phyloP scores from a whole-genome alignment of 2,329 filamentous ascomycete species.

The Chlorencoelia australis region DNA sequence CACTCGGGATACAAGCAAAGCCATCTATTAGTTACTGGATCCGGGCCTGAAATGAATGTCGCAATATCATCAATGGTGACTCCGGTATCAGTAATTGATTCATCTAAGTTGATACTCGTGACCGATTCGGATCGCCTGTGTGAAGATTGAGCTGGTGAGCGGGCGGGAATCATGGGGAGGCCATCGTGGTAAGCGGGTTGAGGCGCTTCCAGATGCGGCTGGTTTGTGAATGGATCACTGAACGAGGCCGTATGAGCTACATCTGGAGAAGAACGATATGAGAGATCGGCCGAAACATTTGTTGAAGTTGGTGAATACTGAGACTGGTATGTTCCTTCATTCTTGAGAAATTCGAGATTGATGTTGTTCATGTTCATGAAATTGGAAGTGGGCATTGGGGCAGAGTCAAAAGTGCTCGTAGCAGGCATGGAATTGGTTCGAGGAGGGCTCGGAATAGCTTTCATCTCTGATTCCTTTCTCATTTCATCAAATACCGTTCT shows the following conservation, averaged over 20 bases:
- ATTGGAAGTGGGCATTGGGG: conserved; percentile 45
- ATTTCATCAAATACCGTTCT: conserved; percentile 49
- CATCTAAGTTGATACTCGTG: conserved; percentile 51
- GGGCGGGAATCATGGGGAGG: conserved; percentile 10
- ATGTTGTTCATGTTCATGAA: conserved; percentile 43
- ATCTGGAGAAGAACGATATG: conserved; percentile 42
- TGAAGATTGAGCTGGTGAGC: conserved; percentile 21
- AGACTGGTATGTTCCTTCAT: conserved; percentile 15
- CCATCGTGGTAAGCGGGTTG: conserved; percentile 8
- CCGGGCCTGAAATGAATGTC: conserved; percentile 62
- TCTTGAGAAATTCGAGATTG: conserved; percentile 35
- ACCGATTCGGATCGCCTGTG: conserved; percentile 51
- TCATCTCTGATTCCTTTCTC: conserved; percentile 44
- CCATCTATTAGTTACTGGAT: conserved; percentile 68
- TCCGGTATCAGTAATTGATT: conserved; percentile 66
- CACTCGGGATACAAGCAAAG: conserved; percentile 68
- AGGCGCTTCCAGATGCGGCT: conserved; percentile 30
- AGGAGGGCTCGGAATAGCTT: conserved; percentile 45
- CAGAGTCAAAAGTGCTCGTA: conserved; percentile 36
- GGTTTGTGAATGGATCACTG: conserved; percentile 34
- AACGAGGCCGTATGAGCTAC: conserved; percentile 38
- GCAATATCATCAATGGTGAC: conserved; percentile 79
- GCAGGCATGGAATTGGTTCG: conserved; percentile 39
- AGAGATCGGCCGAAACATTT: conserved; percentile 36
- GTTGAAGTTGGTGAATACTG: conserved; percentile 22